phyloP scores from a whole-genome alignment of 164 flowering plant genomes.

The Nymphaea colorata region DNA sequence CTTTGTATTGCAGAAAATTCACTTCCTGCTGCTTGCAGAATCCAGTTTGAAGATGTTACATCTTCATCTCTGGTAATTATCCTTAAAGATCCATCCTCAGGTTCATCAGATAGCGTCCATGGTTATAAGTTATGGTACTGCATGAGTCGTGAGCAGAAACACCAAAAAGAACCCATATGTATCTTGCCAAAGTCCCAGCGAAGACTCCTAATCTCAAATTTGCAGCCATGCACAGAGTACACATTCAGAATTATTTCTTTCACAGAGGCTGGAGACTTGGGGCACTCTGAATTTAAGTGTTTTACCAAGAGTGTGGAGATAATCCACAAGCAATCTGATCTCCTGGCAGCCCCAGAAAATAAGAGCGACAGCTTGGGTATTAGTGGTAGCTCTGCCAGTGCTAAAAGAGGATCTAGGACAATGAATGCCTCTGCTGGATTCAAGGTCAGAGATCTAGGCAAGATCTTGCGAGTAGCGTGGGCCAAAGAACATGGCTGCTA shows the following conservation, averaged over 20 bases:
- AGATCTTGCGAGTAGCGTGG: conserved; percentile 53
- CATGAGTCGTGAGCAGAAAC: conserved; percentile 43
- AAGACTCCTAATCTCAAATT: conserved; percentile 59
- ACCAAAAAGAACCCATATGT: conserved; percentile 47
- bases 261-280: conserved; percentile 73
- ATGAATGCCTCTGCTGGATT: conserved; percentile 47
- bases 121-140: conserved; percentile 95
- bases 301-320: conserved; percentile 89
- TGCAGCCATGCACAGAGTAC: conserved; percentile 92
- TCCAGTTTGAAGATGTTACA: conserved; percentile 73
- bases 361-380: conserved; percentile 24
- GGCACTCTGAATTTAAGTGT: conserved; percentile 85
- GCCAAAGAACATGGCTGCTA: conserved; percentile 49
- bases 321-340: conserved; percentile 31
- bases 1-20: conserved; percentile 55
- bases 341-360: conserved; percentile 9
- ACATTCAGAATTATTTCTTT: conserved; percentile 68
- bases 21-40: conserved; percentile 90
- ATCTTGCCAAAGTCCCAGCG: conserved; percentile 56
- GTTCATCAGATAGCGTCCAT: conserved; percentile 29
- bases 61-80: conserved; percentile 64
- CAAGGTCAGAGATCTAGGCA: conserved; percentile 82
- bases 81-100: conserved; percentile 45
- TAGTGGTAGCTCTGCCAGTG: conserved; percentile 30
- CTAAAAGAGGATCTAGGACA: conserved; percentile 19